A percentile compares a stretch with the other conserved stretches of the same genome.
phyloP scores from a whole-genome alignment of 768 basidiomycete species.

The Lactarius psammicola region DNA sequence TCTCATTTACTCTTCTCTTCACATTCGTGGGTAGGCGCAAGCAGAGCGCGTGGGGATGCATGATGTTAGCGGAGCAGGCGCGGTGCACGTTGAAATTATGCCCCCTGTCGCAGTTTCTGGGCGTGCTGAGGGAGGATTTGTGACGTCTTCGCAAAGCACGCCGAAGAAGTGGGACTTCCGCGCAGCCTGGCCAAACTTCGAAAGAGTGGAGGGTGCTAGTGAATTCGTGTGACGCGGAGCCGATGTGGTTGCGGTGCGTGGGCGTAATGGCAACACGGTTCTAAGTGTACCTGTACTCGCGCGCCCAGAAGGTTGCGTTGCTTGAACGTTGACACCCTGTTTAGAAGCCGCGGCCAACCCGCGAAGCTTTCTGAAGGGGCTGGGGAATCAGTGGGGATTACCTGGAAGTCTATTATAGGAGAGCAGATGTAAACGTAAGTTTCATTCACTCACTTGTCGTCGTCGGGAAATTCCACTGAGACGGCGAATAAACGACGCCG shows the following conservation, averaged over 20 bases:
- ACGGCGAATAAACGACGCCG: constrained; percentile 15
- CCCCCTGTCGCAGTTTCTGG: constrained; percentile 1
- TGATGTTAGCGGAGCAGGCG: not conserved
- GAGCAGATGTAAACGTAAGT: not conserved
- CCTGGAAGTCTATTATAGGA: constrained; percentile 3
- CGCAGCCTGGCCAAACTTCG: not conserved
- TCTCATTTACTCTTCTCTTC: not conserved
- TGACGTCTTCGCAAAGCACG: not conserved
- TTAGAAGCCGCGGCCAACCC: not conserved
- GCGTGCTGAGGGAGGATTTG: not conserved
- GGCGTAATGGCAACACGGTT: not conserved
- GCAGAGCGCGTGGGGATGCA: constrained; percentile 2
- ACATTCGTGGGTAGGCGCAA: not conserved
- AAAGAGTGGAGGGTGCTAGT: not conserved
- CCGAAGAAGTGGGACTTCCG: not conserved
- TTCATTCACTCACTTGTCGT: too few relatives aligned
- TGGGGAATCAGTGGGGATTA: not conserved
- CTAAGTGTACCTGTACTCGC: not conserved
- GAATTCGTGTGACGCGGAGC: not conserved
- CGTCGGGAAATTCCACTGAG: constrained; percentile 19
- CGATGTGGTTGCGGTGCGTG: not conserved
- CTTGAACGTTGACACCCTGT: not conserved
- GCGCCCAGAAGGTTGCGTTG: not conserved
- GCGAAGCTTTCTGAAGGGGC: too few relatives aligned
- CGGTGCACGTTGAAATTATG: not conserved